Base-by-base conservation (phyloP, 106 monocot species). In the Acanthochlamys bracteata region DNA sequence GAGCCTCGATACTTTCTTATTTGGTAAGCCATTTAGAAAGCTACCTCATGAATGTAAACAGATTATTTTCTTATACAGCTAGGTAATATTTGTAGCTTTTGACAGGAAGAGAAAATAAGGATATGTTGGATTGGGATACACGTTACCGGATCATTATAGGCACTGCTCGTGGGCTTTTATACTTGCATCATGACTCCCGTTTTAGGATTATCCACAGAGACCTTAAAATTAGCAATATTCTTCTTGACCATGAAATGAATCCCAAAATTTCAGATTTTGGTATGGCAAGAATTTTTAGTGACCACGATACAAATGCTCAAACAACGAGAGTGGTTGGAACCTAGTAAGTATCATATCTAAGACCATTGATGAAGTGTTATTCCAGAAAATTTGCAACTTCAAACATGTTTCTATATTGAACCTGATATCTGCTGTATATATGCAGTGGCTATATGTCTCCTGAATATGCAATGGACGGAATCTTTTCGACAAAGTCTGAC, bases 221-320 rank as follows among this genome's bases (percentile, higher is more conserved):
- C 61, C 62, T 84, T 8, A 84, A 84, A 73, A 57, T 72, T 20
- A 76, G 83, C 51, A 84, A 84, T 51, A 69, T 84, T 27, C 69
- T 84, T 40, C 57, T 84, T 13, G 79, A 84, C 41, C 51, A 69
- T 53, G 73, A 76, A 27, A 76, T 84, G 79, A 71, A 68, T 0
- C 83, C 83, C 3, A 84, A 84, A 57, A 84, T 84, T 47, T 84
- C 79, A 24, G 83, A 79, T 55, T 84, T 84, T 55, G 79, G 83
- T 24, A 55, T 79, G 63, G 79, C 83, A 20, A 79, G 78, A 63
- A 78, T 79, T 17, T 78, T 83, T 42, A 71, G 68, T 25, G 64
- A 64, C 24, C 62, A 83, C 4, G 63, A 78, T 0, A 66, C 60
- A 19, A 51, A 78, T 61, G 33, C 11, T 33, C 69, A 70, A 11